phyloP scores from a whole-genome alignment of 2,329 filamentous ascomycete species.

The Clonostachys sp. region DNA sequence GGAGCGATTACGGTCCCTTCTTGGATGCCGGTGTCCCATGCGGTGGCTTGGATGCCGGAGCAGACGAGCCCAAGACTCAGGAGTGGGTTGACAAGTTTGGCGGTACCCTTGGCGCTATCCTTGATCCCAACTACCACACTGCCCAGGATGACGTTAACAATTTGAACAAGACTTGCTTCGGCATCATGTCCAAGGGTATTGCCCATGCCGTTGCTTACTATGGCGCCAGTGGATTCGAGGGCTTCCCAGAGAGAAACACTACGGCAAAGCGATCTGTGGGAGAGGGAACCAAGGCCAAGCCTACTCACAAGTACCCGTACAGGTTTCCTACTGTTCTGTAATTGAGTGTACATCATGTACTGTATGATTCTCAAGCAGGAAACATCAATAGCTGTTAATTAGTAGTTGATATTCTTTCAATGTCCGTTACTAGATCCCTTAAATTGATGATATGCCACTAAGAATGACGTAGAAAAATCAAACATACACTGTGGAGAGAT shows the following conservation, averaged over 20 bases:
- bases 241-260: neutral
- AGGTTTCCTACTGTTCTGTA: too few species aligned
- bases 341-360: too few species aligned
- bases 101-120: constrained; percentile 45
- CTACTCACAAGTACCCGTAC: too few species aligned
- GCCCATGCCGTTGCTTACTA: constrained; percentile 47
- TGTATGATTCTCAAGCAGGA: too few species aligned
- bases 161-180: constrained; percentile 46
- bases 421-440: too few species aligned
- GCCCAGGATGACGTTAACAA: constrained; percentile 48
- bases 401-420: too few species aligned
- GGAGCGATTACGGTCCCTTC: constrained; percentile 57
- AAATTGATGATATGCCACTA: too few species aligned
- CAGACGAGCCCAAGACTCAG: constrained; percentile 52
- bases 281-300: too few species aligned
- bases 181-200: constrained; percentile 49
- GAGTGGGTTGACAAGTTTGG: constrained; percentile 48
- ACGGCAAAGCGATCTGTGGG: constrained; percentile 4
- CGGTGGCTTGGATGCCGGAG: constrained; percentile 56
- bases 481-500: too few species aligned
- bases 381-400: too few species aligned
- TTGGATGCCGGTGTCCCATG: constrained; percentile 47
- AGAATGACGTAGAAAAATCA: too few species aligned
- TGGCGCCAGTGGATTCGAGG: constrained; percentile 13
- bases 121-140: constrained; percentile 53